These are phyloP conservation scores for Wakefieldia striispora DNA, from an alignment of 768 basidiomycete species.

Conservation along the genomic window DNA sequence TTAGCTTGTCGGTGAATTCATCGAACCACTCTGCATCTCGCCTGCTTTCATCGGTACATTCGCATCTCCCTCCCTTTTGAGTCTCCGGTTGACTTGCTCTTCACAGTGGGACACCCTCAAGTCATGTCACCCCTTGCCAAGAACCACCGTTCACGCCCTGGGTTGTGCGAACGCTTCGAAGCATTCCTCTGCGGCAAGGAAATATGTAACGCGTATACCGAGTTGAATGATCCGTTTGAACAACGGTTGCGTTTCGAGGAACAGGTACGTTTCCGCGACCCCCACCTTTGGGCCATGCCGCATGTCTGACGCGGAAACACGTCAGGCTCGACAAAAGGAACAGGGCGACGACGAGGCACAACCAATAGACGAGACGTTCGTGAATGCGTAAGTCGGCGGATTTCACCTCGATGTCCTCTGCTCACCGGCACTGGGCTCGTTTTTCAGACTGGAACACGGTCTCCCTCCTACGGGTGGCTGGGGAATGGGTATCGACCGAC, in stretches of 20 bases:
- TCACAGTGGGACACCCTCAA: slow-evolving; percentile 91
- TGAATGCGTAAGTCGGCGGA: slow-evolving; percentile 73
- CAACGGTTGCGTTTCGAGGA: slow-evolving; percentile 96
- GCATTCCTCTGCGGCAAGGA: slow-evolving; percentile 98
- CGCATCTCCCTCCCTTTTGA: not conserved
- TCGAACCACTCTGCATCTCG: slow-evolving; percentile 94
- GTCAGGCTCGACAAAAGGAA: slow-evolving; percentile 84
- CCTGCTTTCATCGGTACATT: slow-evolving; percentile 87
- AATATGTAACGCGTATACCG: slow-evolving; percentile 98
- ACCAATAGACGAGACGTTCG: slow-evolving; percentile 92
- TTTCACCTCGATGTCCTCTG: not conserved
- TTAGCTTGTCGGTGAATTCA: slow-evolving; percentile 95
- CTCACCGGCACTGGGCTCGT: not conserved
- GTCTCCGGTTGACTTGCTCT: slow-evolving; percentile 1
- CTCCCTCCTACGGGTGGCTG: slow-evolving; percentile 97
- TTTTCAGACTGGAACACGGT: slow-evolving; percentile 87
- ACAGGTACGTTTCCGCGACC: slow-evolving; percentile 48
- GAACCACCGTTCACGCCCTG: slow-evolving; percentile 95
- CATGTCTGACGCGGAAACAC: not conserved
- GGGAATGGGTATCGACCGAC: slow-evolving; percentile 93
- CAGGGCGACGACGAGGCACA: slow-evolving; percentile 98
- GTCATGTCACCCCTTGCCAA: slow-evolving; percentile 99
- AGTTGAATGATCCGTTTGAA: slow-evolving; percentile 98
- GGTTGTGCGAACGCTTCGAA: slow-evolving; percentile 98
- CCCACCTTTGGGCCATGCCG: too few species aligned